A percentile compares a stretch with the other conserved stretches of the same genome.
These are phyloP conservation scores for Suillus plorans DNA, from an alignment of 768 basidiomycete genomes.

Conservation along the genomic window DNA sequence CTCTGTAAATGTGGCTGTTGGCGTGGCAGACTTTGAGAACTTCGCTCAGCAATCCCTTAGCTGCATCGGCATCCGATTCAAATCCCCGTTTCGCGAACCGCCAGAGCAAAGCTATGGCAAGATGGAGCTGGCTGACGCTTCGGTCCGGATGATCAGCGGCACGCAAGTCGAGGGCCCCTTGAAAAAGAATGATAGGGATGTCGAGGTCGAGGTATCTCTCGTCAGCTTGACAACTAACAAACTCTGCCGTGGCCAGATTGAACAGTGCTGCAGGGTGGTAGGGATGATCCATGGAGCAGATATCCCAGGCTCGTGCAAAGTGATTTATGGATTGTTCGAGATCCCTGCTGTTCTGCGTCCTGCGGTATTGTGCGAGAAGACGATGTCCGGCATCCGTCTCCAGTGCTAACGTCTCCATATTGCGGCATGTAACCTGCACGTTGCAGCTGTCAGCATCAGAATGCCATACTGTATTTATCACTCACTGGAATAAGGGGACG, in stretches of 20 bases:
- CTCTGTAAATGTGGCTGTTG: neutral
- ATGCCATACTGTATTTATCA: neutral
- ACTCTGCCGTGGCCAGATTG: neutral
- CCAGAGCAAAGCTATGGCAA: neutral
- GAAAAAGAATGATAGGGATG: neutral
- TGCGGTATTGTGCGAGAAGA: too few relatives aligned
- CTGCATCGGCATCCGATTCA: neutral
- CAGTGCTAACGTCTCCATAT: too few relatives aligned
- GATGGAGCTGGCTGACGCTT: neutral
- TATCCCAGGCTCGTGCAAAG: too few relatives aligned
- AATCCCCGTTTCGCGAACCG: too few relatives aligned
- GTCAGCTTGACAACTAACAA: neutral
- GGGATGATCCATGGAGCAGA: too few relatives aligned
- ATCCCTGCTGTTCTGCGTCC: too few relatives aligned
- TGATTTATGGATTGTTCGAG: too few relatives aligned
- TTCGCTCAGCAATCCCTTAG: neutral
- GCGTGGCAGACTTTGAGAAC: neutral
- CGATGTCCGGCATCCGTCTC: too few relatives aligned
- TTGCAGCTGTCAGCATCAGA: neutral
- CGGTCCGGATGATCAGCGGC: neutral
- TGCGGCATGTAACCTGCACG: too few relatives aligned
- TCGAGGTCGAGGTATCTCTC: neutral
- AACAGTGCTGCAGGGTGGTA: neutral
- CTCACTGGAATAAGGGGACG: neutral
- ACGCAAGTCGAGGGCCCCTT: neutral